Conservation (phyloP, 176 grass and related monocot genomes). For the Musa beccarii region DNA sequence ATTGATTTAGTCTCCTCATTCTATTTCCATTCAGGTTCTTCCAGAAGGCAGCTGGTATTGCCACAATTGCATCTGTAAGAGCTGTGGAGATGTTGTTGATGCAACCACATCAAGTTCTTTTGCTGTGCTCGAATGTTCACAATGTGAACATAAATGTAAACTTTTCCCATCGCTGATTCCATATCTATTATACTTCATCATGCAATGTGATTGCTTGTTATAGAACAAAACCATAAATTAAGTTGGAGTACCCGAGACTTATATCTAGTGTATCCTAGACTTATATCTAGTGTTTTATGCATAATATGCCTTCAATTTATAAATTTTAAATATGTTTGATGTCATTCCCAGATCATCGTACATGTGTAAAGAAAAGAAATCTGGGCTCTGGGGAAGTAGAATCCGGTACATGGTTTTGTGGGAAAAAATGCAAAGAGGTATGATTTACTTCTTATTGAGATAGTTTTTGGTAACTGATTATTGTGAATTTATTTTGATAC, state of each 20-base stretch:
- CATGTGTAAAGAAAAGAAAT: slow-evolving; percentile 34
- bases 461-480: not conserved
- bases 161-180: slow-evolving; percentile 3
- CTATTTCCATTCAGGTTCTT: slow-evolving; percentile 40
- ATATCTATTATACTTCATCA: not conserved
- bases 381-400: slow-evolving; percentile 24
- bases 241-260: not conserved
- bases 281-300: not conserved
- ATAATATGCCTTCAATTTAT: not conserved
- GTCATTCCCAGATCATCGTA: slow-evolving; percentile 51
- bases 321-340: slow-evolving; percentile 10
- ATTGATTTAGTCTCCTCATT: not conserved
- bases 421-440: slow-evolving; percentile 11
- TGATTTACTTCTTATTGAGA: not conserved
- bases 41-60: slow-evolving; percentile 86
- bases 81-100: slow-evolving; percentile 42
- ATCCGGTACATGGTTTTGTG: slow-evolving; percentile 55
- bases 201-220: not conserved
- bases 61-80: slow-evolving; percentile 61
- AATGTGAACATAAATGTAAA: slow-evolving; percentile 68
- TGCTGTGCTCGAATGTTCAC: slow-evolving; percentile 46
- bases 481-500: not conserved
- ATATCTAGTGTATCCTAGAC: not conserved
- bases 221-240: not conserved
- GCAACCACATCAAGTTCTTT: slow-evolving; percentile 37